A percentile compares a stretch with the other conserved stretches of the same genome.
These are phyloP conservation scores for Aspergillus baeticus DNA, from an alignment of 495 filamentous ascomycete species.

Conservation along the genomic window DNA sequence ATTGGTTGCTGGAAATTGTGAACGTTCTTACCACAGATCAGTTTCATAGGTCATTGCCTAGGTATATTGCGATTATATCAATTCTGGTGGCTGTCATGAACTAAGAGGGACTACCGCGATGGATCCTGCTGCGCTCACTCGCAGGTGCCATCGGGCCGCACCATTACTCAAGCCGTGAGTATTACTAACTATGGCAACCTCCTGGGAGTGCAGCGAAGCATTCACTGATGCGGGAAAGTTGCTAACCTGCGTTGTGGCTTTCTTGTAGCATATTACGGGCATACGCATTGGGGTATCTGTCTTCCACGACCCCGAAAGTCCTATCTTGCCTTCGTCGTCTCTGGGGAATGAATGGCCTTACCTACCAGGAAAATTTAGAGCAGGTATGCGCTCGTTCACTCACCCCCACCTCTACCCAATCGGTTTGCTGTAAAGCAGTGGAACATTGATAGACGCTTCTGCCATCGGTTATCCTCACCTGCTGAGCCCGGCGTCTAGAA, in stretches of 20 bases:
- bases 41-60: background rate
- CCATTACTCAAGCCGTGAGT: constrained; percentile 33
- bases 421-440: background rate
- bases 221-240: constrained; percentile 4
- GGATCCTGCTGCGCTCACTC: constrained; percentile 27
- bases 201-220: constrained; percentile 11
- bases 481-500: background rate
- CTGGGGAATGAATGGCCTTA: constrained; percentile 45
- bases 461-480: background rate
- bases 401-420: background rate
- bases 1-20: background rate
- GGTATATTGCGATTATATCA: background rate
- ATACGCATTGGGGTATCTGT: constrained; percentile 73
- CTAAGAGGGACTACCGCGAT: constrained; percentile 28
- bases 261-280: constrained; percentile 63
- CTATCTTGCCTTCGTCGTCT: constrained; percentile 53
- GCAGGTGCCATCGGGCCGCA: constrained; percentile 24
- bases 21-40: constrained; percentile 10
- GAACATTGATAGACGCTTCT: background rate
- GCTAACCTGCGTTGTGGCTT: constrained; percentile 13
- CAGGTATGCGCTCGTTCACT: constrained; percentile 32
- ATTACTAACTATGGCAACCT: constrained; percentile 1
- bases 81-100: constrained; percentile 19
- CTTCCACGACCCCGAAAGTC: constrained; percentile 64
- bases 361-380: constrained; percentile 34